phyloP scores from a whole-genome alignment of 306 rosid species.

The Cucurbita ficifolia region DNA sequence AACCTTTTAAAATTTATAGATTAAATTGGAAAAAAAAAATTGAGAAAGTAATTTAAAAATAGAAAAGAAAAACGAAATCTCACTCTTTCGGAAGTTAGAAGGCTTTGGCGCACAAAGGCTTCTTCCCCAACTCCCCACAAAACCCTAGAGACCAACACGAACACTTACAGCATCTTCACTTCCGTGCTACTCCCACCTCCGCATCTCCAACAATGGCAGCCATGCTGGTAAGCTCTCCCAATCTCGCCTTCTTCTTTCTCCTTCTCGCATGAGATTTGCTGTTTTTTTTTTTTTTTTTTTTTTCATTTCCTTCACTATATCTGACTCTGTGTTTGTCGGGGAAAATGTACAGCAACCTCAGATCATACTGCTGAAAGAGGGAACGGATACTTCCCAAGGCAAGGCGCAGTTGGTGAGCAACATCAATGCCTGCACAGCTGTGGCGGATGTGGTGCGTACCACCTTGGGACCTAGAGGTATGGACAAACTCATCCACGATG shows the following conservation, averaged over 20 bases:
- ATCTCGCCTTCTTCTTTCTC: not conserved
- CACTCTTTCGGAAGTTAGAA: not conserved
- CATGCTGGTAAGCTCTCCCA: constrained; percentile 50
- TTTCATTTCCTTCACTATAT: not conserved
- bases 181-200: constrained; percentile 1
- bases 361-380: constrained; percentile 90
- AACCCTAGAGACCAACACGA: constrained; percentile 1
- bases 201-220: constrained; percentile 52
- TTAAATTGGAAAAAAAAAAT: too few relatives aligned
- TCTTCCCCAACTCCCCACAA: not conserved
- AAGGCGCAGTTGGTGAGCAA: constrained; percentile 87
- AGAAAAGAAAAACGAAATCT: not conserved
- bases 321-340: constrained; percentile 4
- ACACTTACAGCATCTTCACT: not conserved
- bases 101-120: not conserved
- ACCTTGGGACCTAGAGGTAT: constrained; percentile 94
- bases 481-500: constrained; percentile 95
- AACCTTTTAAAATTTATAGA: too few relatives aligned
- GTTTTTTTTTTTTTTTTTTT: too few relatives aligned
- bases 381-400: constrained; percentile 94
- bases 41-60: not conserved
- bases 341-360: constrained; percentile 75
- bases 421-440: constrained; percentile 90
- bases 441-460: constrained; percentile 83
- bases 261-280: not conserved